Evolutionary conservation across 2,329 filamentous ascomycete genomes (phyloP).

Genomic region (Lasiodiplodia gonubiensis): DNA sequence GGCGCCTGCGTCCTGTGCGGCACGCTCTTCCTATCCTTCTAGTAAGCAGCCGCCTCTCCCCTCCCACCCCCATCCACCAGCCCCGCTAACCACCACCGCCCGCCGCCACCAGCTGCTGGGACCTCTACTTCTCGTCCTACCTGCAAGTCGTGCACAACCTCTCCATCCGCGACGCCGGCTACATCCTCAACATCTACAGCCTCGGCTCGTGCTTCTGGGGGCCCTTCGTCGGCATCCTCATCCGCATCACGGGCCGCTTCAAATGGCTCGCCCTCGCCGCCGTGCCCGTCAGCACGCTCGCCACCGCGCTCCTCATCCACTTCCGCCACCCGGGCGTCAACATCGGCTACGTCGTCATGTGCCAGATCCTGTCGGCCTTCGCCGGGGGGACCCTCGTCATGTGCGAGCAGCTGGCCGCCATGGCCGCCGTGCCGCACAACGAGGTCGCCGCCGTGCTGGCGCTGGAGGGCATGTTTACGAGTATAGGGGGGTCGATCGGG

Average conservation of each 20-base stretch:
- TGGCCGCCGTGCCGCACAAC: conserved; percentile 52
- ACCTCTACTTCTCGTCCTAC: conserved; percentile 42
- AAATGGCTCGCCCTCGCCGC: conserved; percentile 29
- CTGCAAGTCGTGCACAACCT: conserved; percentile 40
- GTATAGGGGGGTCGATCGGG: conserved; percentile 53
- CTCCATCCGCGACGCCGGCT: conserved; percentile 33
- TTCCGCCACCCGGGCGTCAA: conserved; percentile 38
- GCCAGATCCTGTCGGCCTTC: conserved; percentile 40
- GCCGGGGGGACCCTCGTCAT: conserved; percentile 39
- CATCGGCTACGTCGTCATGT: conserved; percentile 42
- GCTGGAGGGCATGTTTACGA: conserved; percentile 64
- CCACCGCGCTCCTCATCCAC: conserved; percentile 40
- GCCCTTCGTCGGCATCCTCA: conserved; percentile 30
- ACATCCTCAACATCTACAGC: conserved; percentile 38
- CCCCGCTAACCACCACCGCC: not conserved
- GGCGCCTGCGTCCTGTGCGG: conserved; percentile 60
- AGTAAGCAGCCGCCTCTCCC: conserved; percentile 4
- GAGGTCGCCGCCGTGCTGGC: conserved; percentile 66
- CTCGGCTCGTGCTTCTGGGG: conserved; percentile 37
- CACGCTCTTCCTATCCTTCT: conserved; percentile 29
- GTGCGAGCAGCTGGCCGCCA: conserved; percentile 23
- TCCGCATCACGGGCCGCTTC: conserved; percentile 31
- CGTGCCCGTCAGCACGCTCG: conserved; percentile 37
- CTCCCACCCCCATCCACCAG: not conserved
- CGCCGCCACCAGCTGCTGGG: conserved; percentile 32